Evolutionary conservation across 495 filamentous ascomycete genomes (phyloP).

Genomic region (Xylaria bambusicola): DNA sequence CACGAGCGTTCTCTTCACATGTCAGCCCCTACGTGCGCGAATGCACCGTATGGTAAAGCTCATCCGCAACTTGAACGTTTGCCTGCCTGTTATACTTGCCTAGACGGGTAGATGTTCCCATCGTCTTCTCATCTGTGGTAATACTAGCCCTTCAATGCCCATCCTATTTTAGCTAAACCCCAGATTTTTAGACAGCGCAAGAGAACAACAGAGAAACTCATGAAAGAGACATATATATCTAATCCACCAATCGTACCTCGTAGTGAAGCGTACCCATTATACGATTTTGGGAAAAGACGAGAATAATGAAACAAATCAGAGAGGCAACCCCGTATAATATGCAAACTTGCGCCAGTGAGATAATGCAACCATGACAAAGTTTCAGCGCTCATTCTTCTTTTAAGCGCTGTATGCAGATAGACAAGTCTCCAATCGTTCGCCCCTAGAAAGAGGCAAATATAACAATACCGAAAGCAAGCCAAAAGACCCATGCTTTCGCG

Average conservation of each 20-base stretch:
- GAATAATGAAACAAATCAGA: not conserved
- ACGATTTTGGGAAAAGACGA: not conserved
- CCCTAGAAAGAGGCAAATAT: not conserved
- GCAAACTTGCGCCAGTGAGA: not conserved
- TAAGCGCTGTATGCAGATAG: not conserved
- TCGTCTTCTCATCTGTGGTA: not conserved
- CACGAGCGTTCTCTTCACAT: not conserved
- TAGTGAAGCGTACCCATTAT: not conserved
- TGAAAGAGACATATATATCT: too few species aligned
- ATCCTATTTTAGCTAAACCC: not conserved
- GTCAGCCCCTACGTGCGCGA: too few species aligned
- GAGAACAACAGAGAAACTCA: too few species aligned
- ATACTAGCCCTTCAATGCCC: not conserved
- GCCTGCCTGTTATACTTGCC: slow-evolving; percentile 1
- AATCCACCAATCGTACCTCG: not conserved
- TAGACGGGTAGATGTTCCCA: not conserved
- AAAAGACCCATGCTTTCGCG: slow-evolving; percentile 13
- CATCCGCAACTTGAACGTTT: too few species aligned
- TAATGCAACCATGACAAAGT: not conserved
- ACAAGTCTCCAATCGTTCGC: not conserved
- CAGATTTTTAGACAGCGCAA: too few species aligned
- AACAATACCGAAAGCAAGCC: slow-evolving; percentile 22
- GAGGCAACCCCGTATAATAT: too few species aligned
- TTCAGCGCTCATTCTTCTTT: not conserved
- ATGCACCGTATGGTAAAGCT: too few species aligned